Evolutionary conservation across 176 grass and related monocot genomes (phyloP), one percentile per base, ranked within the genome.

Genomic region (Coix lacrymajobi): DNA sequence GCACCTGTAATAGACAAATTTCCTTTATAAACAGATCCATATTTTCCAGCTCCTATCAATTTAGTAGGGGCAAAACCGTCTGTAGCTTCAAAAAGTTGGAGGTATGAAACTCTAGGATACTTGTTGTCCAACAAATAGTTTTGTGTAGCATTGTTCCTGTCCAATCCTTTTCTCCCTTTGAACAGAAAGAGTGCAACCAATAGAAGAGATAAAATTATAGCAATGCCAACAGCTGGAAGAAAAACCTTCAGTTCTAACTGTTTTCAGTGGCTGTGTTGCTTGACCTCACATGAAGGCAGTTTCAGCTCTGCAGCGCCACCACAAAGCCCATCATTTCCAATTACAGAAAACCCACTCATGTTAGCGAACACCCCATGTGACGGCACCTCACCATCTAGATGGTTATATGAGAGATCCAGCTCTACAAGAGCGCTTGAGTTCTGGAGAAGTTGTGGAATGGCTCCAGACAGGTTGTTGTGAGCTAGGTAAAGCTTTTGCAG

Each of bases 1-100:
- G 4, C 16, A 29, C 32, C 20, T 54, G 76, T 37, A 67, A 79
- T 3, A 52, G 61, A 66, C 51, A 90, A 1, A 13, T 49, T 84
- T 66, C 85, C 88, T 87, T 80, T 93, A 14, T 85, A 90, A 0
- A 89, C 75, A 26, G 75, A 88, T 41, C 88, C 88, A 78, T 90
- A 87, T 33, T 68, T 57, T 79, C 84, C 91, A 7, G 71, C 40
- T 49, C 91, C 91, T 57, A 90, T 77, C 81, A 87, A 29, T 63
- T 87, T 92, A 20, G 33, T 10, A 9, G 78, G 54, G 31, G 84
- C 81, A 71, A 92, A 92, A 1, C 80, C 76, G 51, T 85, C 76
- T 1, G 91, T 90, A 60, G 91, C 87, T 76, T 87, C 40, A 61
- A 66, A 79, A 8, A 92, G 41, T 28, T 92, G 44, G 39, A 62